Evolutionary conservation across 371 early-diverging fungal species (phyloP).

Genomic region (Apophysomyces trapeziformis): DNA sequence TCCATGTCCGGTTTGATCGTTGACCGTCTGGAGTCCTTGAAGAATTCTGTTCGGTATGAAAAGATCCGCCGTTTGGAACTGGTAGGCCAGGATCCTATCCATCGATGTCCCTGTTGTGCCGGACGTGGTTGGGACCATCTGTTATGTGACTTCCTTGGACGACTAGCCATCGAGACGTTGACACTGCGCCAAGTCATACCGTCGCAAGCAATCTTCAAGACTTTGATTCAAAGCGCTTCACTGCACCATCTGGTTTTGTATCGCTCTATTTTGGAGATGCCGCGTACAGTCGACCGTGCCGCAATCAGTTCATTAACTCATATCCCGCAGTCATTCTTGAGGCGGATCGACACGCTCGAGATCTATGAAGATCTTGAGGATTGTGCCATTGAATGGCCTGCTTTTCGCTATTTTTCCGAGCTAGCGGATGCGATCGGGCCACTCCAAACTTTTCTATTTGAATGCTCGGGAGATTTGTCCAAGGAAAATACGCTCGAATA

Average conservation of each 20-base stretch:
- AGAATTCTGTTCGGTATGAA: background rate
- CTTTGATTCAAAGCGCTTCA: background rate
- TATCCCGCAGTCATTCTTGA: background rate
- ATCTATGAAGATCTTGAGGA: slow-evolving; percentile 1
- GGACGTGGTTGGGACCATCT: slow-evolving; percentile 31
- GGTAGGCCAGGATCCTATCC: slow-evolving; percentile 23
- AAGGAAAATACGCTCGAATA: background rate
- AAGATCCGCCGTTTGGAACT: slow-evolving; percentile 21
- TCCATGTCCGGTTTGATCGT: background rate
- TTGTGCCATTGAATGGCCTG: background rate
- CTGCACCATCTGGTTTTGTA: background rate
- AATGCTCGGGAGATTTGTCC: background rate
- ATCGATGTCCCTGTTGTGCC: slow-evolving; percentile 35
- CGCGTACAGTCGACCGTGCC: background rate
- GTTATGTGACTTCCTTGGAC: slow-evolving; percentile 14
- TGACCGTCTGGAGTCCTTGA: background rate
- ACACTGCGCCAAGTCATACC: slow-evolving; percentile 29
- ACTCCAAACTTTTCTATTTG: background rate
- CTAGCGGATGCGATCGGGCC: background rate
- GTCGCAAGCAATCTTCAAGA: slow-evolving; percentile 18
- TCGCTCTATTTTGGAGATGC: background rate
- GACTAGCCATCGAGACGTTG: slow-evolving; percentile 16
- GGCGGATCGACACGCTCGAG: background rate
- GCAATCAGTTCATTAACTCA: background rate
- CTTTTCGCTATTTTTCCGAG: slow-evolving; percentile 2